Conservation (phyloP, 345 rosid genomes). For the Ailanthus altissimus region DNA sequence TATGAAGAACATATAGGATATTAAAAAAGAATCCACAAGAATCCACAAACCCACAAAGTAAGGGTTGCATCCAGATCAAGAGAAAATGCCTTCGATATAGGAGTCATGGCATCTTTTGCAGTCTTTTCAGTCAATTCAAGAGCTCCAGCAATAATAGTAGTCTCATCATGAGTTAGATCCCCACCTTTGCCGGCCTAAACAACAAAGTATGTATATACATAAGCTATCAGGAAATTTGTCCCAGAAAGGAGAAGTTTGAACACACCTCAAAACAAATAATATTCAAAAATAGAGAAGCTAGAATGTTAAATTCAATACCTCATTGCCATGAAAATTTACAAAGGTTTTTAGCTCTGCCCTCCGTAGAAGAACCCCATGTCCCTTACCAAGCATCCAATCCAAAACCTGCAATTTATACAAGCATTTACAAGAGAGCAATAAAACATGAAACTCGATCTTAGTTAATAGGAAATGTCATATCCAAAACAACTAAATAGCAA, state of each 20-base stretch:
- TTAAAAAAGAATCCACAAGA: constrained; percentile 27
- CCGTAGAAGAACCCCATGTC: constrained; percentile 81
- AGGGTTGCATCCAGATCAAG: constrained; percentile 96
- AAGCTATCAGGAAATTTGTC: constrained; percentile 18
- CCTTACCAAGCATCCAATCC: constrained; percentile 98
- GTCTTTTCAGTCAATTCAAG: constrained; percentile 92
- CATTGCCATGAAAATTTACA: constrained; percentile 84
- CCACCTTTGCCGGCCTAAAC: constrained; percentile 96
- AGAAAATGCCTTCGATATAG: constrained; percentile 91
- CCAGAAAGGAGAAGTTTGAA: background rate
- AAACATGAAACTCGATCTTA: background rate
- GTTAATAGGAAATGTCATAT: constrained; percentile 2
- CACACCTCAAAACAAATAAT: background rate
- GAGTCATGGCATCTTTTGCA: constrained; percentile 94
- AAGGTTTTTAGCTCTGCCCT: constrained; percentile 97
- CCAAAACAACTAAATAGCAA: background rate
- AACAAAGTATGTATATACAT: constrained; percentile 15
- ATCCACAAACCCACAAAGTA: constrained; percentile 73
- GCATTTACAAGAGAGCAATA: constrained; percentile 17
- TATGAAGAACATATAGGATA: constrained; percentile 11
- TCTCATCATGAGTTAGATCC: constrained; percentile 87
- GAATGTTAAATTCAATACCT: constrained; percentile 45
- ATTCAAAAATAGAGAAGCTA: background rate
- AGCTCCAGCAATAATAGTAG: constrained; percentile 94
- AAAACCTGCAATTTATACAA: constrained; percentile 50